Evolutionary conservation across 139 green algal species (phyloP).

Genomic region (Microglena sp.): DNA sequence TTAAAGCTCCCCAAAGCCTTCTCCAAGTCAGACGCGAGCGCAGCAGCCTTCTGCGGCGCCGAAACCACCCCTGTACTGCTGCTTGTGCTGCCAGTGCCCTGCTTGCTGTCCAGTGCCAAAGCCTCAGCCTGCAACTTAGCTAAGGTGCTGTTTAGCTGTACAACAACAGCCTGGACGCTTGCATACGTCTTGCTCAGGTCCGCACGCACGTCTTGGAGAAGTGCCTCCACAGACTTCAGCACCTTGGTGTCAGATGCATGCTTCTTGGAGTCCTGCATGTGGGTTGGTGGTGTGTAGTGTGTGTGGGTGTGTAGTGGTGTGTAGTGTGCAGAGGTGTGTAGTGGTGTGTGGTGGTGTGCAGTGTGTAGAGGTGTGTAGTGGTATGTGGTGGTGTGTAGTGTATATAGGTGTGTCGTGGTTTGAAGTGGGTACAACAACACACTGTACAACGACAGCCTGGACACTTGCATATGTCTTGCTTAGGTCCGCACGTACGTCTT

Average conservation of each 20-base stretch:
- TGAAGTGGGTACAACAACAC: too few relatives aligned
- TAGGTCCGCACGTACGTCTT: background rate
- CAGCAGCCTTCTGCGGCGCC: too few relatives aligned
- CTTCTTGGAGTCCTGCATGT: constrained; percentile 4
- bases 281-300: too few relatives aligned
- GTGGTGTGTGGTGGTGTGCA: too few relatives aligned
- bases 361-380: too few relatives aligned
- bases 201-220: background rate
- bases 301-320: too few relatives aligned
- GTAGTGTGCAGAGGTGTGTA: too few relatives aligned
- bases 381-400: too few relatives aligned
- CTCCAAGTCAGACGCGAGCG: constrained; percentile 35
- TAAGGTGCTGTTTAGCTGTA: constrained; percentile 26
- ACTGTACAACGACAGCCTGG: constrained; percentile 14
- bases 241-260: constrained; percentile 31
- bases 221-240: constrained; percentile 16
- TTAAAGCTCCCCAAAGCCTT: constrained; percentile 28
- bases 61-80: too few relatives aligned
- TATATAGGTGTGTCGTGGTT: too few relatives aligned
- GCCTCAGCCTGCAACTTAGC: constrained; percentile 13
- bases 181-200: constrained; percentile 1
- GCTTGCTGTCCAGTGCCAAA: background rate
- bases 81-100: background rate
- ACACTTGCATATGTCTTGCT: constrained; percentile 15
- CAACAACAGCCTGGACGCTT: too few relatives aligned